Evolutionary conservation across 352 stramenopile genomes (phyloP).

Genomic region (Globisporangium parvum): DNA sequence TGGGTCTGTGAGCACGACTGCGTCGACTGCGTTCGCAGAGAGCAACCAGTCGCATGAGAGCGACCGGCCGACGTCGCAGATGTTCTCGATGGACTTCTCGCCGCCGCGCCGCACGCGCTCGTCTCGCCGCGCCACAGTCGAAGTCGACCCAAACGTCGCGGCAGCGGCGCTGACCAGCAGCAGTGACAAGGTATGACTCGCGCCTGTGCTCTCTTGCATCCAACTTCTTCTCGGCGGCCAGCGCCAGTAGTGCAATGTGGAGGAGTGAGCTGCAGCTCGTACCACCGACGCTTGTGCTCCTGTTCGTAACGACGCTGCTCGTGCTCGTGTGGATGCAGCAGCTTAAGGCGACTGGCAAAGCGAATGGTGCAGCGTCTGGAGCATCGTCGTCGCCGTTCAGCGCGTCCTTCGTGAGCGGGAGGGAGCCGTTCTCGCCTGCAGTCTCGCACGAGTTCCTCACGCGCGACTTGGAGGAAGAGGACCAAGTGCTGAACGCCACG

Average conservation of each 20-base stretch:
- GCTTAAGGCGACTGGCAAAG: neutral
- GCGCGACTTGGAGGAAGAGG: slow-evolving; percentile 55
- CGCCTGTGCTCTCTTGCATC: too few relatives aligned
- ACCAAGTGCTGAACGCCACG: slow-evolving; percentile 44
- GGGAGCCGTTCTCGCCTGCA: slow-evolving; percentile 23
- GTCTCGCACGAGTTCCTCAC: slow-evolving; percentile 54
- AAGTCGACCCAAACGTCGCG: slow-evolving; percentile 3
- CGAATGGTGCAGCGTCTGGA: neutral
- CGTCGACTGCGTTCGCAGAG: neutral
- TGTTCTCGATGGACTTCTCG: slow-evolving; percentile 14
- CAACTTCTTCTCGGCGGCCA: too few relatives aligned
- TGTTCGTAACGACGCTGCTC: neutral
- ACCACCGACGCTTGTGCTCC: too few relatives aligned
- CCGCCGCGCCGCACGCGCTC: slow-evolving; percentile 17
- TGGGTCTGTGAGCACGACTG: neutral
- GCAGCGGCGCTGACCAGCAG: slow-evolving; percentile 1
- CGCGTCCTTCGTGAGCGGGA: slow-evolving; percentile 19
- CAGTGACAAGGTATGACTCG: slow-evolving; percentile 15
- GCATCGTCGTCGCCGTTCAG: slow-evolving; percentile 5
- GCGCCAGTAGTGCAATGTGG: neutral
- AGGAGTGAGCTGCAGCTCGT: neutral
- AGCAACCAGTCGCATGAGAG: slow-evolving; percentile 15
- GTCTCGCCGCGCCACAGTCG: slow-evolving; percentile 13
- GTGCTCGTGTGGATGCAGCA: slow-evolving; percentile 2
- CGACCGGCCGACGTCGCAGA: slow-evolving; percentile 1